Percentiles rank a stretch among this genome's conserved stretches.
These are phyloP conservation scores for Komagataella pastoris DNA, from an alignment of 805 yeast species.

Conservation along the genomic window DNA sequence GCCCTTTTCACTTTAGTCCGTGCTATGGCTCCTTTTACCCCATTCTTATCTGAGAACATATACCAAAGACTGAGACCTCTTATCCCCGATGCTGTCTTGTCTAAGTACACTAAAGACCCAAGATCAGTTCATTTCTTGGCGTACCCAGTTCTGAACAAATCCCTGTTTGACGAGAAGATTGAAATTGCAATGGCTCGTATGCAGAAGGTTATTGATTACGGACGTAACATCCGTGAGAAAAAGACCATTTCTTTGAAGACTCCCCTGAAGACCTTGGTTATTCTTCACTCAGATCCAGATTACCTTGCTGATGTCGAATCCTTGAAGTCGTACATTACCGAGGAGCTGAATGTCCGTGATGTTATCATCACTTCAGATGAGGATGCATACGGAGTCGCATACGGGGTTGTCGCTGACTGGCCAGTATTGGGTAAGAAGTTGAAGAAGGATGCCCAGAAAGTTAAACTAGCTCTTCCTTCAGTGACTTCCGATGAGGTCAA, in stretches of 20 bases:
- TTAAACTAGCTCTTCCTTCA: conserved; percentile 82
- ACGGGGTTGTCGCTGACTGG: conserved; percentile 97
- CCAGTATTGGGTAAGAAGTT: conserved; percentile 95
- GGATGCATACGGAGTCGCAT: conserved; percentile 80
- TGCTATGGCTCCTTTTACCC: conserved; percentile 99
- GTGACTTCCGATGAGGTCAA: conserved; percentile 78
- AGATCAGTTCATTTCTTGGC: conserved; percentile 89
- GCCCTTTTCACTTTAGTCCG: conserved; percentile 79
- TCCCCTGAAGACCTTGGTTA: conserved; percentile 80
- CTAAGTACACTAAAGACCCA: conserved; percentile 35
- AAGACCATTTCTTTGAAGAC: conserved; percentile 87
- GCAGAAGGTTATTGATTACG: conserved; percentile 94
- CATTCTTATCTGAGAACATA: conserved; percentile 84
- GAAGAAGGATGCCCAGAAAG: conserved; percentile 86
- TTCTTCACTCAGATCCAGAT: conserved; percentile 63
- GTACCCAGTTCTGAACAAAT: conserved; percentile 78
- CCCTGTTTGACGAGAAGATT: conserved; percentile 67
- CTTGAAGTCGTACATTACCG: conserved; percentile 66
- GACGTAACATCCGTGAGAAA: conserved; percentile 95
- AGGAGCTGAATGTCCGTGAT: conserved; percentile 88
- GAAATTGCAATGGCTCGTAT: conserved; percentile 86
- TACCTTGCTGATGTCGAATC: conserved; percentile 72
- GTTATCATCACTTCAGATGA: conserved; percentile 83
- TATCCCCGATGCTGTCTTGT: conserved; percentile 46
- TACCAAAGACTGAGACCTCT: conserved; percentile 60